Evolutionary conservation across 1,284 basidiomycete genomes (phyloP), one percentile per base, ranked within the genome.

Genomic region (Xerocomus minutiporus): DNA sequence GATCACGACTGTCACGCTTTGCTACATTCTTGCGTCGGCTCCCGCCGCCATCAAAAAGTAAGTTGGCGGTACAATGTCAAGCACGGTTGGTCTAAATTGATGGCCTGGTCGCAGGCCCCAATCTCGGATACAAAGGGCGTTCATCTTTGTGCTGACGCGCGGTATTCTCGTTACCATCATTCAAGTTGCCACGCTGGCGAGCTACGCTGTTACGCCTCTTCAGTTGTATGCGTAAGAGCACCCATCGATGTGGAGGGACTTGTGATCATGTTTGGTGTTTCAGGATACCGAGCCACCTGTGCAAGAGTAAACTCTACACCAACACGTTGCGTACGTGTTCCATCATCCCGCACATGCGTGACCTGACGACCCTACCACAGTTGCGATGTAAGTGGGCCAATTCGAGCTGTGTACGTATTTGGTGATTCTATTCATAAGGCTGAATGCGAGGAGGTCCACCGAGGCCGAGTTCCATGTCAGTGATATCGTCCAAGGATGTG

Each of bases 121-220:
- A 31, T 46, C 48, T 35, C n/a, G 48, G n/a, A 46, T 56, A 38
- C 38, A 46, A 29, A 29, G 42, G 8, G 17, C 49, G 15, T 52
- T 56, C 15, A 46, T 46, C 40, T 52, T 59, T 28, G 11, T 58
- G 32, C 44, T 59, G 23, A 56, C 32, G 17, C 59, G 49, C 13
- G 56, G 49, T 23, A n/a, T 58, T 43, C 47, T 61, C 25, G 59
- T 55, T 15, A 60, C 51, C 29, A 13, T 47, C 35, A 20, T 51
- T 13, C 51, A 55, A 50, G 28, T 58, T 4, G 38, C 12, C 20
- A 31, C 36, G 13, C 4, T 58, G 13, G 43, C 25, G 31, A 11
- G 25, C 31, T 41, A 48, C n/a, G 31, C n/a, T 49, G 29, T 44
- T n/a, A n/a, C 45, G 1, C 31, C 49, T 35, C 9, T 29, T 5